Evolutionary conservation across 208 protist species (phyloP).

Genomic region (Porcisia hertigi): DNA sequence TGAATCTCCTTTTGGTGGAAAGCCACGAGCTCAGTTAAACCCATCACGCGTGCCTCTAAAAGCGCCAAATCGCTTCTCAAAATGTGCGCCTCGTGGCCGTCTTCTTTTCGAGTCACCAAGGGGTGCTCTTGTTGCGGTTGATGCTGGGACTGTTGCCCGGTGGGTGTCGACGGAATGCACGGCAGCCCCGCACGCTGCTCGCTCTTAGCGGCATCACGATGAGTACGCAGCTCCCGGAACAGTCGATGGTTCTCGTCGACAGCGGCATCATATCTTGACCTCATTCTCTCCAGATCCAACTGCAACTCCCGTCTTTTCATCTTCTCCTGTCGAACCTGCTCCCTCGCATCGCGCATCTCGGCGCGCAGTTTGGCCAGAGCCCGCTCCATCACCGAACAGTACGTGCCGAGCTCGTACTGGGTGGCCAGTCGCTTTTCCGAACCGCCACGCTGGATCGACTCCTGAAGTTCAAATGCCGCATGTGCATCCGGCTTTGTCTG

Average conservation of each 20-base stretch:
- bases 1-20: conserved; percentile 64
- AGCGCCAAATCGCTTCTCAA: conserved; percentile 28
- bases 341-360: conserved; percentile 41
- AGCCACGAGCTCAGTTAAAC: conserved; percentile 42
- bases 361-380: conserved; percentile 46
- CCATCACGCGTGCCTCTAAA: conserved; percentile 27
- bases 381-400: conserved; percentile 56
- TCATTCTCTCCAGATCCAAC: conserved; percentile 8
- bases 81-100: neutral
- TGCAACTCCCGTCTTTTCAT: conserved; percentile 15
- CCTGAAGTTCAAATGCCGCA: neutral
- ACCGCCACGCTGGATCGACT: conserved; percentile 16
- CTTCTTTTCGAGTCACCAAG: neutral
- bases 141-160: neutral
- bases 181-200: conserved; percentile 3
- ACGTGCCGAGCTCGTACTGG: conserved; percentile 56
- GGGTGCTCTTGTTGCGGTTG: neutral
- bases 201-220: neutral
- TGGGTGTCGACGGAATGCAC: neutral
- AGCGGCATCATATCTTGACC: neutral
- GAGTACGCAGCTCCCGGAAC: conserved; percentile 2
- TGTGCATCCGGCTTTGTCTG: neutral
- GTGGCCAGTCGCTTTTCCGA: conserved; percentile 23
- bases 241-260: conserved; percentile 19
- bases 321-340: conserved; percentile 21